Base-by-base conservation (phyloP, 441 rosid species). In the Erodium chrysanthum region DNA sequence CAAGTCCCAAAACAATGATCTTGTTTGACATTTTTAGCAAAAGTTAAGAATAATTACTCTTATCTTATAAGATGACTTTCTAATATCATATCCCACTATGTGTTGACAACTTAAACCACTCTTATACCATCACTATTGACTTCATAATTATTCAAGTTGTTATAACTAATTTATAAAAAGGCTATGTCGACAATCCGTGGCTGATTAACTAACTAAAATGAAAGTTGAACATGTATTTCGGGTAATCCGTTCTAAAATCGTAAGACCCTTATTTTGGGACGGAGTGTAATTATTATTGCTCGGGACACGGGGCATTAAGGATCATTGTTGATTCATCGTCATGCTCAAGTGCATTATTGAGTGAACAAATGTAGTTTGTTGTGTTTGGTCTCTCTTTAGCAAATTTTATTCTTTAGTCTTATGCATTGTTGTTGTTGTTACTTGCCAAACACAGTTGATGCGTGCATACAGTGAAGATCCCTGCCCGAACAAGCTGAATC, bases 401-500 rank as follows among this genome's bases (percentile, higher is more conserved):
- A 0, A 9, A 15, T 48, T 48, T 48, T 14, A 48, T 48, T 14
- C 6, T 15, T n/a, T 48, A 1, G n/a, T n/a, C 7, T 48, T 48
- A 4, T 48, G 54, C 18, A 44, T 22, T 64, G 35, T 56, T 3
- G 0, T 31, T 31, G 35, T 31, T 5, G 6, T 31, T 31, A 0
- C 4, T 59, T 71, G 52, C 48, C 4, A 21, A 40, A n/a, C 67
- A 48, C 42, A 78, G 84, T 72, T 60, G 50, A 67, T 74, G 72
- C 46, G 29, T 48, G 80, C 84, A 35, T 81, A 69, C 73, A 71
- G 61, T 48, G 67, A 71, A 68, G 81, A 81, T 23, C 68, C 84
- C 67, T 67, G 72, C 74, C 80, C 81, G 8, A 27, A 69, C 61
- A 81, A 81, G 76, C 78, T 80, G 56, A 76, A 80, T 68, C 35